Evolutionary conservation across 2,329 filamentous ascomycete genomes (phyloP).

Genomic region (Aspergillus brunneoviolaceus): DNA sequence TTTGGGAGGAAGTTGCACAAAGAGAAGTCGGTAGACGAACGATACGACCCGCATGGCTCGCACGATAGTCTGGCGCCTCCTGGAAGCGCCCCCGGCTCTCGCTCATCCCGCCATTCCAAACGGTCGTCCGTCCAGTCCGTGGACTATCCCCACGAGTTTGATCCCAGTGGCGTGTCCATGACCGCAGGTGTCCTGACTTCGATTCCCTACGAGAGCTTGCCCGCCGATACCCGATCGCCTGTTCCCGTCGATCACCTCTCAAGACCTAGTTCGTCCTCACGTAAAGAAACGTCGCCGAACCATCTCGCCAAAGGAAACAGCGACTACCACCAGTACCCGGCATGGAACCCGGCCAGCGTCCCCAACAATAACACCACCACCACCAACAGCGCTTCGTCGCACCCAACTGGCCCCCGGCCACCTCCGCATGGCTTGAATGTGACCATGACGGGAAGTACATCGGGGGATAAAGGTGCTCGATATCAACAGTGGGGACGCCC

Average conservation of each 20-base stretch:
- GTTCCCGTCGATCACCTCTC: constrained; percentile 72
- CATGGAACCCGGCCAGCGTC: constrained; percentile 59
- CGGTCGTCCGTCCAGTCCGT: constrained; percentile 71
- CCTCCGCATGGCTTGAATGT: constrained; percentile 54
- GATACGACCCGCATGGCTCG: constrained; percentile 59
- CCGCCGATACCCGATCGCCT: constrained; percentile 66
- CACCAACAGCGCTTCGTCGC: constrained; percentile 49
- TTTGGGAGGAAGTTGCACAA: constrained; percentile 78
- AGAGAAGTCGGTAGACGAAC: constrained; percentile 69
- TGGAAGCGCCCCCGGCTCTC: constrained; percentile 62
- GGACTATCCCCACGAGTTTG: constrained; percentile 64
- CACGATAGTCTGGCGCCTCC: constrained; percentile 62
- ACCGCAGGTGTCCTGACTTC: constrained; percentile 81
- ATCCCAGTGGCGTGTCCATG: constrained; percentile 64
- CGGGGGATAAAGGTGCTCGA: constrained; percentile 67
- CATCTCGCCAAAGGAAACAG: constrained; percentile 74
- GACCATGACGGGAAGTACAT: constrained; percentile 70
- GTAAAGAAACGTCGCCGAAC: constrained; percentile 75
- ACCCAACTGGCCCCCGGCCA: constrained; percentile 62
- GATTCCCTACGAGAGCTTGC: constrained; percentile 77
- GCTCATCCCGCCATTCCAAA: constrained; percentile 70
- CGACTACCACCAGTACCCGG: constrained; percentile 89
- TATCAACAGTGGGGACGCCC: constrained; percentile 74
- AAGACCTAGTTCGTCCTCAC: constrained; percentile 58
- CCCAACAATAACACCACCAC: constrained; percentile 42